These are phyloP conservation scores for Irpex sp. DNA, from an alignment of 1,284 basidiomycete genomes.

Conservation along the genomic window DNA sequence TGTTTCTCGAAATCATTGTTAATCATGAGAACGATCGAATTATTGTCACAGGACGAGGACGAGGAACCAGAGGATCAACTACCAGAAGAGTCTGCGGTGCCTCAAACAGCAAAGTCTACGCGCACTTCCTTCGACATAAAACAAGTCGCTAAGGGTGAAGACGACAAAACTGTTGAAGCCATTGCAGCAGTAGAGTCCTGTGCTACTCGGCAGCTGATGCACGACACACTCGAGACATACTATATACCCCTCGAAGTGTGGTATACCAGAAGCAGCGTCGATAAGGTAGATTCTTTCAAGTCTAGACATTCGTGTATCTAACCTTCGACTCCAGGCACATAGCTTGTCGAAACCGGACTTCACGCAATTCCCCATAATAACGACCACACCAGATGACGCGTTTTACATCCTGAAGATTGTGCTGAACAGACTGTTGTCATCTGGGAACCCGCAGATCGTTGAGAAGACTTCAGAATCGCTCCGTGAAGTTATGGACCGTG, in stretches of 20 bases:
- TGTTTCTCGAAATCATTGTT: neutral
- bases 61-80: conserved; percentile 4
- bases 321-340: conserved; percentile 53
- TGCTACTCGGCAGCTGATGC: conserved; percentile 58
- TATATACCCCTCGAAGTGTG: conserved; percentile 91
- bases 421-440: conserved; percentile 69
- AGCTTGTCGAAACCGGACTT: conserved; percentile 65
- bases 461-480: conserved; percentile 60
- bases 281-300: conserved; percentile 56
- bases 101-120: neutral
- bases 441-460: conserved; percentile 63
- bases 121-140: conserved; percentile 8
- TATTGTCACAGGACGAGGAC: conserved; percentile 11
- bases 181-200: conserved; percentile 46
- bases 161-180: conserved; percentile 13
- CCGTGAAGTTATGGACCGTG: conserved; percentile 72
- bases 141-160: neutral
- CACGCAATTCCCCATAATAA: conserved; percentile 55
- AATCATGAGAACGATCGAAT: neutral
- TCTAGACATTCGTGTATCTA: neutral
- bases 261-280: conserved; percentile 86
- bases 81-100: neutral
- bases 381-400: conserved; percentile 86
- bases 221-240: conserved; percentile 67
- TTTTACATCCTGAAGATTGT: conserved; percentile 92